A percentile compares a stretch with the other conserved stretches of the same genome.
These are phyloP conservation scores for Rheum nobile DNA, from an alignment of 148 eudicot species.

Conservation along the genomic window DNA sequence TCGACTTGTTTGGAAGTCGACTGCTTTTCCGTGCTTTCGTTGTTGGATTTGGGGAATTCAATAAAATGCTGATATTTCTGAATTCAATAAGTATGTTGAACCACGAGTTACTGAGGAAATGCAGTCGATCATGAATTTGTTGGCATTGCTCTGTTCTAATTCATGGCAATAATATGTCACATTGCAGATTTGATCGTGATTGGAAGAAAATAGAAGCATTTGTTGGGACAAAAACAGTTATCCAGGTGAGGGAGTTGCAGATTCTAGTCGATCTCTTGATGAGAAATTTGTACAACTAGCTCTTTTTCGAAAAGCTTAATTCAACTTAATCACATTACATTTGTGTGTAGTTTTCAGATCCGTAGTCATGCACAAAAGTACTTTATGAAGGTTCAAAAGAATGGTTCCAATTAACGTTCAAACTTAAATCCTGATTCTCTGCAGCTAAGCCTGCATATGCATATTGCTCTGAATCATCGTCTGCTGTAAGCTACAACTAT, in stretches of 20 bases:
- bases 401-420: constrained; percentile 39
- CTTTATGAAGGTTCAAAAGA: constrained; percentile 39
- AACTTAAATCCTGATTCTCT: not conserved
- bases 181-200: constrained; percentile 53
- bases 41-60: not conserved
- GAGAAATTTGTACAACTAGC: not conserved
- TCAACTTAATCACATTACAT: not conserved
- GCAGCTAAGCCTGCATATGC: constrained; percentile 30
- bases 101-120: not conserved
- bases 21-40: not conserved
- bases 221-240: constrained; percentile 57
- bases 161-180: not conserved
- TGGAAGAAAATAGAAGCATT: constrained; percentile 73
- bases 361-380: constrained; percentile 37
- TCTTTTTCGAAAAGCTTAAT: not conserved
- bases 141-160: not conserved
- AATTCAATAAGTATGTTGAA: not conserved
- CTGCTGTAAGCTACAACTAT: constrained; percentile 7
- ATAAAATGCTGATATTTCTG: not conserved
- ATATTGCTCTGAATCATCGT: constrained; percentile 22
- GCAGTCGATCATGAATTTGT: no score
- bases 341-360: constrained; percentile 17
- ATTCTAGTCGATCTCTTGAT: no score
- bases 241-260: constrained; percentile 38
- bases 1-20: not conserved